These are phyloP conservation scores for Nicotiana noctiflora DNA, from an alignment of 257 asterid species.

Conservation along the genomic window DNA sequence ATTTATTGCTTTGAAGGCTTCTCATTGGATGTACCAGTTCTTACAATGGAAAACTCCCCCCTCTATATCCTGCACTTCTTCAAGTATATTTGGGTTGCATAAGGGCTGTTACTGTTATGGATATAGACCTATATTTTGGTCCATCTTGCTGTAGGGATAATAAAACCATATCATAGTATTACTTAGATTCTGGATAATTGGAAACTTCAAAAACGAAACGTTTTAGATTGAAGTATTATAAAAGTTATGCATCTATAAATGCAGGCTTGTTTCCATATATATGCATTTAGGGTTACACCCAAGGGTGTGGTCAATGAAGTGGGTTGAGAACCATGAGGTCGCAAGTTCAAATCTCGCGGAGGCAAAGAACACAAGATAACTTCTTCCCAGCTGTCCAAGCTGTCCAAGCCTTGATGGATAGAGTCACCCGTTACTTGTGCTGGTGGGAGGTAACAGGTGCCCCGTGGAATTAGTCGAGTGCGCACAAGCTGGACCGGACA, in stretches of 20 bases:
- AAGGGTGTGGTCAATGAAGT: too few species aligned
- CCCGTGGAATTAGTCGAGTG: too few species aligned
- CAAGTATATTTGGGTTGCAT: background rate
- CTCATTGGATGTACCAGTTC: background rate
- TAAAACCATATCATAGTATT: background rate
- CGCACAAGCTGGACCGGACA: too few species aligned
- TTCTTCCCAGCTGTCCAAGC: too few species aligned
- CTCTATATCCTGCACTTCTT: background rate
- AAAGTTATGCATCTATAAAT: background rate
- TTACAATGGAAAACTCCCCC: background rate
- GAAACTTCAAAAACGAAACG: background rate
- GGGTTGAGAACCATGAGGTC: too few species aligned
- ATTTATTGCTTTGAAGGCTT: background rate
- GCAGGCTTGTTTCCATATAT: background rate
- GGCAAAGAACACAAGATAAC: too few species aligned
- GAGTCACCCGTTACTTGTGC: too few species aligned
- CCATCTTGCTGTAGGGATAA: background rate
- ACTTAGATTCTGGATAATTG: background rate
- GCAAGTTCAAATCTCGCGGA: too few species aligned
- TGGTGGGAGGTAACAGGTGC: too few species aligned
- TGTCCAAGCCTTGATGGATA: too few species aligned
- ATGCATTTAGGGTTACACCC: background rate
- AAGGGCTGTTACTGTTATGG: background rate
- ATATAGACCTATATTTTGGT: background rate
- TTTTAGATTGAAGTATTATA: background rate